A percentile compares a stretch with the other conserved stretches of the same genome.
Conservation (phyloP, 441 rosid genomes). For the Macaranga tanarius region DNA sequence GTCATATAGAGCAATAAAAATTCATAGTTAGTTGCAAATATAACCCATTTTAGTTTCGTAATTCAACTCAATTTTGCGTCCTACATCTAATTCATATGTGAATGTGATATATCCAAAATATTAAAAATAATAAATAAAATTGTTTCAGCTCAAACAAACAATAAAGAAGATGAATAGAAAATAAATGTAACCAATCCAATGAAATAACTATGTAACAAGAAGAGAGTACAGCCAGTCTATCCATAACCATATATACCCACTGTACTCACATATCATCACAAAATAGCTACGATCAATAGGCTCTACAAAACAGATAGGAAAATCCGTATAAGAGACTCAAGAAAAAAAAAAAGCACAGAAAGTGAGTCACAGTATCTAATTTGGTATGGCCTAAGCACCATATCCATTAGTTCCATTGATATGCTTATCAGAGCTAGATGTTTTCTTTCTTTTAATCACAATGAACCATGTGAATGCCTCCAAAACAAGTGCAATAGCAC, state of each 20-base stretch:
- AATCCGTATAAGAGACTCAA: neutral
- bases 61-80: too few species aligned
- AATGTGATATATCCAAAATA: too few species aligned
- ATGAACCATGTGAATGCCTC: slow-evolving; percentile 44
- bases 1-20: too few species aligned
- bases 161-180: neutral
- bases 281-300: neutral
- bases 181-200: slow-evolving; percentile 5
- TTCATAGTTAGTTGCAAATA: too few species aligned
- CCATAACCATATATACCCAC: neutral
- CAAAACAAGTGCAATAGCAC: slow-evolving; percentile 27
- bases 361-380: neutral
- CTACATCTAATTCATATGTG: too few species aligned
- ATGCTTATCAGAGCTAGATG: slow-evolving; percentile 17
- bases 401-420: slow-evolving; percentile 30
- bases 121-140: too few species aligned
- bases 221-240: neutral
- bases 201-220: slow-evolving; percentile 1
- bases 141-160: neutral
- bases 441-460: slow-evolving; percentile 39
- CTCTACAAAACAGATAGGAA: neutral
- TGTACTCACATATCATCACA: neutral
- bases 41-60: too few species aligned
- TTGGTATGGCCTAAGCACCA: slow-evolving; percentile 19
- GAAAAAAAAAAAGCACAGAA: neutral